phyloP scores from a whole-genome alignment of 768 basidiomycete genomes.

The Pluteus cervinus region DNA sequence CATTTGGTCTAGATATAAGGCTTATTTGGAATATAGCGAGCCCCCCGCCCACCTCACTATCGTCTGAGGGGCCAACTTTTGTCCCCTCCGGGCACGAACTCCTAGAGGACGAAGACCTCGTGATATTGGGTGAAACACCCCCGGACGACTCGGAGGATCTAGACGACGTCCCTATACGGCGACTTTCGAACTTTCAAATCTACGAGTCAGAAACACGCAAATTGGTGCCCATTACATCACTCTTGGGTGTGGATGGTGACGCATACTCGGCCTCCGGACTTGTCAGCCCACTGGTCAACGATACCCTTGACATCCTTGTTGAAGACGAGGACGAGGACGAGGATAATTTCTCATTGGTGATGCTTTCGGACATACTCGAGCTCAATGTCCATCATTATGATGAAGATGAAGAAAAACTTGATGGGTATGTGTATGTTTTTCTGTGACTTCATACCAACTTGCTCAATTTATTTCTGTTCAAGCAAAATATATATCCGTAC shows the following conservation, averaged over 20 bases:
- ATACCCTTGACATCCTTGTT: conserved; percentile 12
- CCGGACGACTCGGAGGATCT: conserved; percentile 21
- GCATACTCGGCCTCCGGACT: conserved; percentile 34
- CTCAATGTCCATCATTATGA: conserved; percentile 40
- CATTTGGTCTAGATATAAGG: too few species aligned
- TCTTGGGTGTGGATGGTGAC: conserved; percentile 26
- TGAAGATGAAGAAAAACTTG: conserved; percentile 24
- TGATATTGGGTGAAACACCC: conserved; percentile 37
- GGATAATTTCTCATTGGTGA: conserved; percentile 16
- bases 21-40: too few species aligned
- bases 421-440: conserved; percentile 32
- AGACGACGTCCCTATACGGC: conserved; percentile 47
- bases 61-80: too few species aligned
- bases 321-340: conserved; percentile 25
- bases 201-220: conserved; percentile 33
- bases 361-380: conserved; percentile 37
- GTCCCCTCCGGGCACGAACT: conserved; percentile 24
- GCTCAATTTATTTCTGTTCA: not conserved
- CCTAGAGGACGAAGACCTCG: conserved; percentile 33
- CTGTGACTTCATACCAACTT: not conserved
- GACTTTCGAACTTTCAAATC: conserved; percentile 47
- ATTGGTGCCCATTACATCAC: conserved; percentile 32
- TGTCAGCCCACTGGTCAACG: conserved; percentile 30
- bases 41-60: too few species aligned
- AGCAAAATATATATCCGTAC: conserved; percentile 67